phyloP scores from a whole-genome alignment of 2,329 filamentous ascomycete species.

The Daldinia eschscholtzii region DNA sequence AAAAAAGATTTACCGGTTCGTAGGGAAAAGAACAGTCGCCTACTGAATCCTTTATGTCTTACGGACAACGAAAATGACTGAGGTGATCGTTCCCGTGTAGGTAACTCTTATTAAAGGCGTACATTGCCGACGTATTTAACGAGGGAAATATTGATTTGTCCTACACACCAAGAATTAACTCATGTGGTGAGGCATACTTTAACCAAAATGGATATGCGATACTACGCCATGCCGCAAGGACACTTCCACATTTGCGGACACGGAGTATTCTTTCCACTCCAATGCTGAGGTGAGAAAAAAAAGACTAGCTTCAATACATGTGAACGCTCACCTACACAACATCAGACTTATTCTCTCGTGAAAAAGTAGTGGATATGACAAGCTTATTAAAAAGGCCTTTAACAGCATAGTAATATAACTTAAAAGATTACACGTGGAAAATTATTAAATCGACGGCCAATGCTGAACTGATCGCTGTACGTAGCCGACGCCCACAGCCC shows the following conservation, averaged over 20 bases:
- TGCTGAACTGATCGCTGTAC: too few relatives aligned
- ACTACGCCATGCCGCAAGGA: background rate
- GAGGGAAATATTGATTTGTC: background rate
- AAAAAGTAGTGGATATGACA: too few relatives aligned
- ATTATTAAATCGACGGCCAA: too few relatives aligned
- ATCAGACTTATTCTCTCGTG: background rate
- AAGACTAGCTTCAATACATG: background rate
- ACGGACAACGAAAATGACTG: background rate
- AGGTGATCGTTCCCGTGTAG: background rate
- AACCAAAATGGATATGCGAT: background rate
- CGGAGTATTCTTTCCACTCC: background rate
- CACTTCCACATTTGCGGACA: background rate
- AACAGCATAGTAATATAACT: too few relatives aligned
- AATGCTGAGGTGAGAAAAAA: conserved; percentile 11
- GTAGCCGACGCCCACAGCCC: too few relatives aligned
- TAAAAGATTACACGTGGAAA: too few relatives aligned
- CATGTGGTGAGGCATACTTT: conserved; percentile 3
- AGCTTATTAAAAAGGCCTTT: too few relatives aligned
- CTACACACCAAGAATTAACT: background rate
- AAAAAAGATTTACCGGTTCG: background rate
- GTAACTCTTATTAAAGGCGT: background rate
- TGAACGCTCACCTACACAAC: background rate
- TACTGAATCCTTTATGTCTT: background rate
- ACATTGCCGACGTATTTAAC: background rate
- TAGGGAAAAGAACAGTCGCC: background rate